Conservation (phyloP, 2,329 filamentous ascomycete species). For the Phyllosticta paracitricarpa region DNA sequence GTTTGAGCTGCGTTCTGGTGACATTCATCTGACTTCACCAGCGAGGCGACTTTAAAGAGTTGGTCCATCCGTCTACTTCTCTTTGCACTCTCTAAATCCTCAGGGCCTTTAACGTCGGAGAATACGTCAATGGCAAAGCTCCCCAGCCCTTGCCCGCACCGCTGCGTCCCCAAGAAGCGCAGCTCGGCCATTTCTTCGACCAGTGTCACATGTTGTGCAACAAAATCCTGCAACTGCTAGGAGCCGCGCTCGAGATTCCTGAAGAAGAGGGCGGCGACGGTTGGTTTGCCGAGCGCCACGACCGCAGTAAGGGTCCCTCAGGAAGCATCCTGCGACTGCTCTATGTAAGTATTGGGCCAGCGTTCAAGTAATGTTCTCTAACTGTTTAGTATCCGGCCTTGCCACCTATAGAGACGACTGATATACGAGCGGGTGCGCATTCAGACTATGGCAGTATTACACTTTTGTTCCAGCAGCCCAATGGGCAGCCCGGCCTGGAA, state of each 20-base stretch:
- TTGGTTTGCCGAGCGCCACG: constrained; percentile 55
- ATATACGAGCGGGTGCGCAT: constrained; percentile 83
- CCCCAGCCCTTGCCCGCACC: constrained; percentile 66
- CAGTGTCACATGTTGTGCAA: constrained; percentile 65
- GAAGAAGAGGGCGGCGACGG: constrained; percentile 26
- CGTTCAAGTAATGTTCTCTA: neutral
- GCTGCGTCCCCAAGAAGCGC: constrained; percentile 48
- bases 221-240: constrained; percentile 66
- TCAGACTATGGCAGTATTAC: constrained; percentile 66
- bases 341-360: constrained; percentile 21
- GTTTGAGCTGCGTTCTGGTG: constrained; percentile 10
- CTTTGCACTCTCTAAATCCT: constrained; percentile 6
- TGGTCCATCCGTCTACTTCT: constrained; percentile 16
- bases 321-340: constrained; percentile 47
- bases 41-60: constrained; percentile 86
- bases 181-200: constrained; percentile 56
- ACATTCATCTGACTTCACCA: constrained; percentile 6
- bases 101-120: constrained; percentile 86
- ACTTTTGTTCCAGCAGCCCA: constrained; percentile 68
- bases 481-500: constrained; percentile 75
- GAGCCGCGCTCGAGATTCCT: constrained; percentile 57
- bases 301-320: constrained; percentile 38
- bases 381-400: constrained; percentile 33
- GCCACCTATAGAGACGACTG: constrained; percentile 36
- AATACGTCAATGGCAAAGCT: constrained; percentile 58